These are phyloP conservation scores for Aureobasidium melanogenum DNA, from an alignment of 2,329 filamentous ascomycete genomes.

Conservation along the genomic window DNA sequence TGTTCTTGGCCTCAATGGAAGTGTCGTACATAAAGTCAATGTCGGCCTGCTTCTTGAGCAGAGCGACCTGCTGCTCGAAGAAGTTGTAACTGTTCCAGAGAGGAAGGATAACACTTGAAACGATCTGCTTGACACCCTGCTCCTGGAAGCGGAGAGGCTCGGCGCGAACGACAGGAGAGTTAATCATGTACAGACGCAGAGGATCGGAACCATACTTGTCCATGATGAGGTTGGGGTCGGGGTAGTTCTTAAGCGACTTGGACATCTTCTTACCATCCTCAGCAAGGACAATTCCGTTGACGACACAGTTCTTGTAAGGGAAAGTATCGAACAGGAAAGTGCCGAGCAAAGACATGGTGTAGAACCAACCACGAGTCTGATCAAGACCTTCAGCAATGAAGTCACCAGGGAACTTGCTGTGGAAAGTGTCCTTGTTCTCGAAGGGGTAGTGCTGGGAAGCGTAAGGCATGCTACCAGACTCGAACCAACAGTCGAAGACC, in stretches of 20 bases:
- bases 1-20: constrained; percentile 63
- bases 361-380: constrained; percentile 95
- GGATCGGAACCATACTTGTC: constrained; percentile 85
- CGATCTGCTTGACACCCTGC: constrained; percentile 84
- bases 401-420: constrained; percentile 76
- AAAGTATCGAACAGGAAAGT: constrained; percentile 77
- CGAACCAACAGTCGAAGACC: constrained; percentile 96
- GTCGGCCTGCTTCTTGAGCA: constrained; percentile 77
- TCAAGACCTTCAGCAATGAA: constrained; percentile 92
- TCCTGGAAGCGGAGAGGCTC: constrained; percentile 91
- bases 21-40: constrained; percentile 74
- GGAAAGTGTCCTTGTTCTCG: constrained; percentile 69
- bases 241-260: constrained; percentile 93
- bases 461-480: constrained; percentile 94
- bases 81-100: constrained; percentile 98
- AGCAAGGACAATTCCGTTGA: constrained; percentile 87
- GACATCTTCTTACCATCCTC: constrained; percentile 99
- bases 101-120: constrained; percentile 81
- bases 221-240: constrained; percentile 76
- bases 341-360: constrained; percentile 80
- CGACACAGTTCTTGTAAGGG: constrained; percentile 93
- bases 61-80: constrained; percentile 77
- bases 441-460: constrained; percentile 88
- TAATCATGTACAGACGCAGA: constrained; percentile 89
- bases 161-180: constrained; percentile 86